Percentiles rank a stretch among this genome's conserved stretches.
Evolutionary conservation across 495 filamentous ascomycete genomes (phyloP).

Genomic region (Annulohypoxylon moriforme): DNA sequence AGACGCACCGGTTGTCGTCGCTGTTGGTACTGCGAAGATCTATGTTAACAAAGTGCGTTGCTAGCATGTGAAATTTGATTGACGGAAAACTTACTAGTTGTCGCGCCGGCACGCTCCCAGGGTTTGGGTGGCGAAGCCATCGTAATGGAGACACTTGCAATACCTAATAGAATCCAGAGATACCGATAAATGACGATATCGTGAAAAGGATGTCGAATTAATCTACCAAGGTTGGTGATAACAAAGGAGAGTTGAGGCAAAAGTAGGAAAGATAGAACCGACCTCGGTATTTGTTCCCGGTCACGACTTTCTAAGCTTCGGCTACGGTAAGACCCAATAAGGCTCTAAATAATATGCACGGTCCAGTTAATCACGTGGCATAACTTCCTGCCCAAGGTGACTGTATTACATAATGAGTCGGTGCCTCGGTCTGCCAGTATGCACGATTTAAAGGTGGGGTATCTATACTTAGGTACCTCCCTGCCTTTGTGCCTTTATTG

Average conservation of each 20-base stretch:
- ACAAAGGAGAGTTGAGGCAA: conserved; percentile 5
- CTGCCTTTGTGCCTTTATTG: neutral
- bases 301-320: neutral
- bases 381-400: neutral
- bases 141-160: conserved; percentile 13
- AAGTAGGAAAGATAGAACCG: conserved; percentile 1
- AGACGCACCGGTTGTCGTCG: conserved; percentile 49
- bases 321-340: conserved; percentile 24
- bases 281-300: conserved; percentile 28
- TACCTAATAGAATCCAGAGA: conserved; percentile 46
- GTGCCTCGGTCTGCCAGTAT: neutral
- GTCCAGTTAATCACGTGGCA: neutral
- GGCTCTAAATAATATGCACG: neutral
- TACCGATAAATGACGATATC: conserved; percentile 10
- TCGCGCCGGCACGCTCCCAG: conserved; percentile 84
- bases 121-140: conserved; percentile 92
- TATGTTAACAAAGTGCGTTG: conserved; percentile 27
- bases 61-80: conserved; percentile 30
- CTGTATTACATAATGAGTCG: neutral
- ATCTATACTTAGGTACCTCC: too few relatives aligned
- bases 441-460: neutral
- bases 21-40: conserved; percentile 49
- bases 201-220: neutral
- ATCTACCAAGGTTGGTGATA: neutral
- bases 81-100: conserved; percentile 54